These are phyloP conservation scores for Colletotrichum kahawae DNA, from an alignment of 2,329 filamentous ascomycete genomes.

Conservation along the genomic window DNA sequence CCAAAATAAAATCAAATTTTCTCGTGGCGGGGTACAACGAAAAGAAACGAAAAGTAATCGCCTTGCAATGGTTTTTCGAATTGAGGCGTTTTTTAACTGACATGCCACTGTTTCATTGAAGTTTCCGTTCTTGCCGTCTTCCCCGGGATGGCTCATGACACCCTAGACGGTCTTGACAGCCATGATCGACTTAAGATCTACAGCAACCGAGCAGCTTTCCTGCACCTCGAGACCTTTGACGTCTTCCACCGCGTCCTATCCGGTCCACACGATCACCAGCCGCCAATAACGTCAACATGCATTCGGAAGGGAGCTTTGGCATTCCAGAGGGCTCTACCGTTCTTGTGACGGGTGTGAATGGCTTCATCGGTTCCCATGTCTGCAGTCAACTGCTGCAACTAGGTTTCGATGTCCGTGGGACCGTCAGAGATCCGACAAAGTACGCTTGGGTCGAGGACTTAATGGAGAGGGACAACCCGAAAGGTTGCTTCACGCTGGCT, in stretches of 20 bases:
- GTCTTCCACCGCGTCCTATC: neutral
- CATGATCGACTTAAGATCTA: slow-evolving; percentile 11
- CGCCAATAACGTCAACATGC: neutral
- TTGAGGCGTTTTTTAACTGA: neutral
- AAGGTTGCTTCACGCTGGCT: slow-evolving; percentile 34
- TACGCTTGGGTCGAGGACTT: slow-evolving; percentile 29
- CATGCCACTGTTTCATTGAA: neutral
- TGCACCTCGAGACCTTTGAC: neutral
- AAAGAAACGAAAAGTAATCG: neutral
- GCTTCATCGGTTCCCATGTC: slow-evolving; percentile 46
- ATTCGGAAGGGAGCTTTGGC: slow-evolving; percentile 3
- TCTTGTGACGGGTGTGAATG: slow-evolving; percentile 47
- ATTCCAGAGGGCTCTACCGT: slow-evolving; percentile 24
- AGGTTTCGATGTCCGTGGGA: slow-evolving; percentile 44
- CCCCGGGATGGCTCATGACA: neutral
- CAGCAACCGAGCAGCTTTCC: neutral
- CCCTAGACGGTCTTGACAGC: neutral
- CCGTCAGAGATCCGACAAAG: slow-evolving; percentile 38
- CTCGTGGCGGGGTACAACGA: slow-evolving; percentile 2
- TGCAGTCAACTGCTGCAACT: slow-evolving; percentile 37
- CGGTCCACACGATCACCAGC: neutral
- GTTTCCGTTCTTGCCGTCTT: neutral
- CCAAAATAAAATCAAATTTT: neutral
- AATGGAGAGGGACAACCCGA: slow-evolving; percentile 34
- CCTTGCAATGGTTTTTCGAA: neutral